phyloP scores from a whole-genome alignment of 1,139 yeast species.

The Eremothecium cymbalariae region DNA sequence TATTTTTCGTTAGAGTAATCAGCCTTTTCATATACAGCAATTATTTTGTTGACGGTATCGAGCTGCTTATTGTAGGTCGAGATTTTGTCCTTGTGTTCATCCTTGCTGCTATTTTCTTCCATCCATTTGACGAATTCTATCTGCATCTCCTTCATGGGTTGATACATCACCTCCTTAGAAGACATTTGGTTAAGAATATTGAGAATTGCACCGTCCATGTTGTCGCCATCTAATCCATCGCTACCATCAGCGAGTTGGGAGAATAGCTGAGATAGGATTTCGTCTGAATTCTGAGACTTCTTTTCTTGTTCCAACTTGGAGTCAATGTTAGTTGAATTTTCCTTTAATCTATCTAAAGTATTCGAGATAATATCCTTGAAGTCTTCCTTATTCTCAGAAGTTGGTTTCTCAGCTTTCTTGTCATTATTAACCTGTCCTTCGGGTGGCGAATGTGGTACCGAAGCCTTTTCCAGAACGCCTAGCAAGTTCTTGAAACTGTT shows the following conservation, averaged over 20 bases:
- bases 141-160: slow-evolving; percentile 77
- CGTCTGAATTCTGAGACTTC: slow-evolving; percentile 41
- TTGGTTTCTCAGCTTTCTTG: slow-evolving; percentile 33
- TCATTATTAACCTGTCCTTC: slow-evolving; percentile 44
- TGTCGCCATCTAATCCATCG: slow-evolving; percentile 41
- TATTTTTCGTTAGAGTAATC: slow-evolving; percentile 48
- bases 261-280: slow-evolving; percentile 47
- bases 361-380: slow-evolving; percentile 74
- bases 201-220: slow-evolving; percentile 55
- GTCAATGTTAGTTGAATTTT: slow-evolving; percentile 60
- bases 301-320: slow-evolving; percentile 45
- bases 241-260: slow-evolving; percentile 33
- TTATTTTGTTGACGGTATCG: slow-evolving; percentile 45
- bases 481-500: slow-evolving; percentile 44
- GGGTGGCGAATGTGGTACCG: slow-evolving; percentile 23
- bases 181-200: slow-evolving; percentile 80
- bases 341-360: slow-evolving; percentile 70
- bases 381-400: slow-evolving; percentile 32
- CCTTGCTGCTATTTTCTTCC: slow-evolving; percentile 36
- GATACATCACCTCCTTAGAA: slow-evolving; percentile 79
- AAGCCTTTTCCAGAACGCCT: slow-evolving; percentile 50
- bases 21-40: slow-evolving; percentile 49
- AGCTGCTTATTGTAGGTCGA: slow-evolving; percentile 48
- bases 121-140: slow-evolving; percentile 44
- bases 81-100: slow-evolving; percentile 42